Base-by-base conservation (phyloP, 768 basidiomycete genomes). In the Boletus vermiculosoides region DNA sequence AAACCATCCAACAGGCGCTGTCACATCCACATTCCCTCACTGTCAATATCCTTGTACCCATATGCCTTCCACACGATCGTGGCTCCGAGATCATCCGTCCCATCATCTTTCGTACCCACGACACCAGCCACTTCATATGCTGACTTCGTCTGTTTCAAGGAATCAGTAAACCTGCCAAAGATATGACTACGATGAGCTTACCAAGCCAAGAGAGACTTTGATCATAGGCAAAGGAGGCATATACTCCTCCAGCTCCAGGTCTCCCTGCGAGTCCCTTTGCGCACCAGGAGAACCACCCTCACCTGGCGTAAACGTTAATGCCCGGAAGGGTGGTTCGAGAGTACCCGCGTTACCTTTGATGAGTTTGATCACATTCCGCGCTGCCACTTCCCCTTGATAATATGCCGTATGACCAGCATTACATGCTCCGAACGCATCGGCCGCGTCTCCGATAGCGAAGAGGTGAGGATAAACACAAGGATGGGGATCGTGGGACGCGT, bases 341-440 rank as follows among this genome's bases (percentile, higher is more conserved):
- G 22, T 23, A n/a, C 11, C 53, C 10, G 12, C 18, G 6, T n/a
- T 13, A 18, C 67, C 23, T 52, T 64, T 51, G 13, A 85, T 74
- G 15, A 85, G 78, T 47, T 63, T 67, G 7, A 83, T 45, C 30
- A 86, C 71, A 55, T 86, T 87, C n/a, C 74, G 63, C 30, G 81
- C 83, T 0, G 84, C 84, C 12, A 84, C 68, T 50, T 79, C 68
- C 66, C 57, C 78, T 73, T 84, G 83, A 37, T 71, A 74, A 62
- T 81, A 80, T 2, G 83, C 81, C 33, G 73, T 83, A 58, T 84
- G 80, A 0, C 83, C 86, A 13, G 85, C 84, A 23, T 81, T 77
- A 23, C 82, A 78, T 0, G 84, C 86, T 7, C 84, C 84, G 56
- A 84, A 86, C 5, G 83, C 83, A 65, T 86, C 83, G 1, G 84